These are phyloP conservation scores for Chenopodium album DNA, from an alignment of 148 eudicot species.

Conservation along the genomic window DNA sequence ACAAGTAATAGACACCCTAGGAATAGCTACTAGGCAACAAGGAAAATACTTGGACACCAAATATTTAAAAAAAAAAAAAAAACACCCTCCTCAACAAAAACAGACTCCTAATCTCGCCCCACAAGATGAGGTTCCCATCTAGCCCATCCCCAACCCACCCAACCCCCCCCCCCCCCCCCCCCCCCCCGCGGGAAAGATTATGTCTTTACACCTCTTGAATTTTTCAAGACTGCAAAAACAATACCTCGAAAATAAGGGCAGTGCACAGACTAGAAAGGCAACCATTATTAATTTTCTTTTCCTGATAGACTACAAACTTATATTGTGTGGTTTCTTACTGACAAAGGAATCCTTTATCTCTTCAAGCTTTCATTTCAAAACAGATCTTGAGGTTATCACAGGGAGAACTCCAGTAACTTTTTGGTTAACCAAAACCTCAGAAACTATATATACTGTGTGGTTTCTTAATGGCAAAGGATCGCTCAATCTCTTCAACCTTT, in stretches of 20 bases:
- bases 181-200: no score
- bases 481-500: neutral
- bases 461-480: neutral
- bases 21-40: neutral
- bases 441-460: neutral
- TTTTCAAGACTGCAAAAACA: neutral
- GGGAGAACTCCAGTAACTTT: neutral
- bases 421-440: neutral
- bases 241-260: neutral
- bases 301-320: neutral
- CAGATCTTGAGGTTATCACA: neutral
- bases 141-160: no score
- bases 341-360: neutral
- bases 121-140: neutral
- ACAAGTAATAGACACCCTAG: neutral
- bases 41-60: neutral
- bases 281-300: neutral
- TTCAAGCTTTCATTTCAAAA: neutral
- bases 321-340: neutral
- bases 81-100: no score
- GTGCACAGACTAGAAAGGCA: neutral
- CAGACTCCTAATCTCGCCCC: neutral
- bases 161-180: no score
- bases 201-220: neutral
- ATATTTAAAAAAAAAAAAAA: no score